Conservation (phyloP, 805 yeast genomes). For the Candida insectalens region DNA sequence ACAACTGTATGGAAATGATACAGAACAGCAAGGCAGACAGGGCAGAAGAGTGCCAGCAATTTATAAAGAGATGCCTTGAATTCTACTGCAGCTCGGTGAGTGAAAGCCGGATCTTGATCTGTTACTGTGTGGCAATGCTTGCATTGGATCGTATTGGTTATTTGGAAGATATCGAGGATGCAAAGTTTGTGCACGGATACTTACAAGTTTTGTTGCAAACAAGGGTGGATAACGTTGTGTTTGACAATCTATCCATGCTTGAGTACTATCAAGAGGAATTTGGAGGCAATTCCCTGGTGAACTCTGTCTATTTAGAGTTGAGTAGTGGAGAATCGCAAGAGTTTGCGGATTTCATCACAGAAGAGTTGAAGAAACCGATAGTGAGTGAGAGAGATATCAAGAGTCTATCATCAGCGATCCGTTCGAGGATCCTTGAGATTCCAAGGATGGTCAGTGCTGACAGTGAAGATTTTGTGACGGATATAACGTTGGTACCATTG, state of each 20-base stretch:
- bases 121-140: slow-evolving; percentile 16
- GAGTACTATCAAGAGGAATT: slow-evolving; percentile 10
- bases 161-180: neutral
- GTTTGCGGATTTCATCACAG: slow-evolving; percentile 9
- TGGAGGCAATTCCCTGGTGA: slow-evolving; percentile 11
- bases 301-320: slow-evolving; percentile 4
- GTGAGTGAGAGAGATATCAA: slow-evolving; percentile 8
- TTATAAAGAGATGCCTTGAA: slow-evolving; percentile 12
- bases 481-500: slow-evolving; percentile 53
- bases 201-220: slow-evolving; percentile 26
- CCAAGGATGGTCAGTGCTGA: slow-evolving; percentile 29
- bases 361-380: slow-evolving; percentile 10
- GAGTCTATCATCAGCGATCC: slow-evolving; percentile 31
- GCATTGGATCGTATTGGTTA: slow-evolving; percentile 5
- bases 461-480: slow-evolving; percentile 32
- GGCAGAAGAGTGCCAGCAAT: neutral
- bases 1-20: slow-evolving; percentile 16
- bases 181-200: slow-evolving; percentile 18
- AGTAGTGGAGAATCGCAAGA: slow-evolving; percentile 9
- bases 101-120: slow-evolving; percentile 18
- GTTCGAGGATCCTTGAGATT: slow-evolving; percentile 56
- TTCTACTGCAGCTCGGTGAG: slow-evolving; percentile 10
- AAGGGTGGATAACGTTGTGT: slow-evolving; percentile 18
- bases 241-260: slow-evolving; percentile 19
- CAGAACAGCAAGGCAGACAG: slow-evolving; percentile 9